phyloP scores from a whole-genome alignment of 208 protist genomes.

The Porcisia deanei region DNA sequence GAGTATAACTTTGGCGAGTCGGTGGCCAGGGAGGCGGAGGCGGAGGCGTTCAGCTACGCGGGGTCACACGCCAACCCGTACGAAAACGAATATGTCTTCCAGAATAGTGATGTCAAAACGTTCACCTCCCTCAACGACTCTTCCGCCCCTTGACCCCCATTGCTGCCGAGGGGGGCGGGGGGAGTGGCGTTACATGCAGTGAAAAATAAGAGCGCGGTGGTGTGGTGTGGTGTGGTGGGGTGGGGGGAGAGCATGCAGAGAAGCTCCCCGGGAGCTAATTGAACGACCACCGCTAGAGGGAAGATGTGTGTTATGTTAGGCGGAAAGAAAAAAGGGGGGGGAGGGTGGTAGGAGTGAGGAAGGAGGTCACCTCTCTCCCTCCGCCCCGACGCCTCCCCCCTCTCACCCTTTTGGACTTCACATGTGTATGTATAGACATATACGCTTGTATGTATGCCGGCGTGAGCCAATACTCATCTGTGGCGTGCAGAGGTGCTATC shows the following conservation, averaged over 20 bases:
- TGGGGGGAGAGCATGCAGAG: too few relatives aligned
- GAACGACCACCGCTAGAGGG: too few relatives aligned
- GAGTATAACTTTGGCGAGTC: slow-evolving; percentile 15
- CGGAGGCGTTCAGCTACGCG: background rate
- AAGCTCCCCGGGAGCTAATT: too few relatives aligned
- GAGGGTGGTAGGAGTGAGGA: too few relatives aligned
- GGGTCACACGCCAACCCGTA: slow-evolving; percentile 5
- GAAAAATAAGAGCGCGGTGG: too few relatives aligned
- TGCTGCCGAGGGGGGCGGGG: too few relatives aligned
- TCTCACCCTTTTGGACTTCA: background rate
- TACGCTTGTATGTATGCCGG: too few relatives aligned
- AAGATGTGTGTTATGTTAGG: background rate
- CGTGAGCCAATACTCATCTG: too few relatives aligned
- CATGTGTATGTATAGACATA: background rate
- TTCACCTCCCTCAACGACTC: slow-evolving; percentile 1
- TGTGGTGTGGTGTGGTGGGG: too few relatives aligned
- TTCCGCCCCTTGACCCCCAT: slow-evolving; percentile 4
- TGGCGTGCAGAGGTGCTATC: too few relatives aligned
- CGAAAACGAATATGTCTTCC: slow-evolving; percentile 6
- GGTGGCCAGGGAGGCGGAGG: slow-evolving; percentile 12
- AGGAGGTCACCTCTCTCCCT: background rate
- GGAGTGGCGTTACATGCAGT: too few relatives aligned
- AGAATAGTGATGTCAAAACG: slow-evolving; percentile 9
- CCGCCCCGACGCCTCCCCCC: background rate
- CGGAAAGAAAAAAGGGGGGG: background rate